A percentile compares a stretch with the other conserved stretches of the same genome.
phyloP scores from a whole-genome alignment of 2,329 filamentous ascomycete genomes.

The Thelonectria olida region DNA sequence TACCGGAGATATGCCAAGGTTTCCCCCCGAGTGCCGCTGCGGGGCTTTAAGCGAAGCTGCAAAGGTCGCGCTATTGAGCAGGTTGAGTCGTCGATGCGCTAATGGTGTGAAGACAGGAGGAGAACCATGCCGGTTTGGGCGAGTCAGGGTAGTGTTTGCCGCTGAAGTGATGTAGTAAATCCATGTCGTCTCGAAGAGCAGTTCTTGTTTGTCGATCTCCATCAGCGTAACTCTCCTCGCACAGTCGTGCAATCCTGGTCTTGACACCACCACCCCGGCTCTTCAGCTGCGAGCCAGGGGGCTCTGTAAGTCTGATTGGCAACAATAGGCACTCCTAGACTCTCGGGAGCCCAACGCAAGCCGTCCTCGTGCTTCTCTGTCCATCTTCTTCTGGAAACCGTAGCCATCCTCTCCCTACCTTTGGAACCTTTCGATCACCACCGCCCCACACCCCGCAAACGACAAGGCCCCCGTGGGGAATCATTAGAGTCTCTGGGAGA shows the following conservation, averaged over 20 bases:
- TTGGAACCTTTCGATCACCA: not conserved
- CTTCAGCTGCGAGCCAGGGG: not conserved
- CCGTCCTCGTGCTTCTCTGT: not conserved
- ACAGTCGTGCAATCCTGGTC: not conserved
- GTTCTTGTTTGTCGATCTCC: not conserved
- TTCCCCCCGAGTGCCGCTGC: conserved; percentile 22
- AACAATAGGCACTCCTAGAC: conserved; percentile 7
- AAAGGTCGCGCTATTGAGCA: not conserved
- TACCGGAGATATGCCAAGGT: conserved; percentile 19
- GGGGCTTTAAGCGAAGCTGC: not conserved
- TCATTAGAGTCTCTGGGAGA: not conserved
- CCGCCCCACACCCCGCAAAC: conserved; percentile 10
- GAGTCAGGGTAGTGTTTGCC: not conserved
- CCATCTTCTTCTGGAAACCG: conserved; percentile 11
- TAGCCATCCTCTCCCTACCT: conserved; percentile 8
- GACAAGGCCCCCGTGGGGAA: conserved; percentile 17
- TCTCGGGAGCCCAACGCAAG: not conserved
- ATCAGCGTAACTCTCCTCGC: not conserved
- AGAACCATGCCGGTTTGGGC: not conserved
- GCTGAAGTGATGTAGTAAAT: not conserved
- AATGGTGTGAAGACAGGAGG: not conserved
- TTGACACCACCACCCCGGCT: not conserved
- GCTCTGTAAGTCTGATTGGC: not conserved
- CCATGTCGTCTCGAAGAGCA: not conserved
- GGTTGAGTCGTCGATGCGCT: not conserved